phyloP scores from a whole-genome alignment of 495 filamentous ascomycete genomes.

The Clavariopsis aquatica region DNA sequence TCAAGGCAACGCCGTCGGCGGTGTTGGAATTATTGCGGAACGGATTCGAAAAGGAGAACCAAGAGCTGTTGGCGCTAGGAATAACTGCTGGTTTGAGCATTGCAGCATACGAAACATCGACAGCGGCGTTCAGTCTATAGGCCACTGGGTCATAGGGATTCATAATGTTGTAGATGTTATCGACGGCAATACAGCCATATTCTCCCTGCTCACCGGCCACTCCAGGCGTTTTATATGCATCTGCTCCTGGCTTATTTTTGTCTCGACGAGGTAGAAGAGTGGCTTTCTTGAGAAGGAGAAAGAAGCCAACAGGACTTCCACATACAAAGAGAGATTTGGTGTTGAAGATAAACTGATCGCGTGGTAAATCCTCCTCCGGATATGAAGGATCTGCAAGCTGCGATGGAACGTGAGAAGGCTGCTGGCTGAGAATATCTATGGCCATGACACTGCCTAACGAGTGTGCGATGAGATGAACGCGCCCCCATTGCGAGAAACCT shows the following conservation, averaged over 20 bases:
- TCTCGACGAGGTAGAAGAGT: constrained; percentile 76
- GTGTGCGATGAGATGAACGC: constrained; percentile 90
- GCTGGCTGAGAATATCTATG: constrained; percentile 82
- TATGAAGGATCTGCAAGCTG: constrained; percentile 54
- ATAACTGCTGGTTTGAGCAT: constrained; percentile 75
- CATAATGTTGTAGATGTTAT: constrained; percentile 96
- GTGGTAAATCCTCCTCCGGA: constrained; percentile 46
- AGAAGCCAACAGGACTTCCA: constrained; percentile 93
- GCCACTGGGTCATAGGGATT: constrained; percentile 65
- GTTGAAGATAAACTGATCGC: constrained; percentile 82
- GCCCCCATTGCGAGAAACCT: constrained; percentile 74
- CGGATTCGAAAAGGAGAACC: constrained; percentile 26
- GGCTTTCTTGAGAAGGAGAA: constrained; percentile 83
- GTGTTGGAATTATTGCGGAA: constrained; percentile 11
- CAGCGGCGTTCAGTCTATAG: constrained; percentile 86
- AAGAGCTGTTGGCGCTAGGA: constrained; percentile 65
- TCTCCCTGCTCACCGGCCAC: constrained; percentile 73
- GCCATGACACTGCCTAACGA: constrained; percentile 93
- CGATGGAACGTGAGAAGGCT: constrained; percentile 68
- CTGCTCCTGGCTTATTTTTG: constrained; percentile 70
- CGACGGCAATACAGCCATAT: constrained; percentile 89
- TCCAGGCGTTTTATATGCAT: constrained; percentile 52
- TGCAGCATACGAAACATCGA: constrained; percentile 76
- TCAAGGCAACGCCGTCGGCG: constrained; percentile 20
- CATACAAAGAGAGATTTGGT: constrained; percentile 85